These are phyloP conservation scores for Talaromyces trachyspermus DNA, from an alignment of 495 filamentous ascomycete genomes.

Conservation along the genomic window DNA sequence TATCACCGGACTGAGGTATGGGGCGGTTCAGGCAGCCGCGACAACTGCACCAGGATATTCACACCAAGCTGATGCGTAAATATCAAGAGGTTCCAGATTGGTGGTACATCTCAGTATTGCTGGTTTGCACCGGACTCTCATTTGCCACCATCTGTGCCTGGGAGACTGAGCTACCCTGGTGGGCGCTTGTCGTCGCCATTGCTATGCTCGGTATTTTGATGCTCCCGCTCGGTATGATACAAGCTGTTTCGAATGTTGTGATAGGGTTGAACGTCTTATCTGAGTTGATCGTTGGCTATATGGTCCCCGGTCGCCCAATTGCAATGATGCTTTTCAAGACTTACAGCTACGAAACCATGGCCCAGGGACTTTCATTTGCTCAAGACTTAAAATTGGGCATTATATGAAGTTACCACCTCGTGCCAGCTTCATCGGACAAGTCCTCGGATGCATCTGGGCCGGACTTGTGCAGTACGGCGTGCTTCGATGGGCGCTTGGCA, in stretches of 20 bases:
- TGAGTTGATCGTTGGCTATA: slow-evolving; percentile 67
- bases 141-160: slow-evolving; percentile 23
- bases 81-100: slow-evolving; percentile 58
- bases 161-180: slow-evolving; percentile 75
- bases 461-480: slow-evolving; percentile 44
- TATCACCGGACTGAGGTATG: too few relatives aligned
- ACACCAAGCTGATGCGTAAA: slow-evolving; percentile 51
- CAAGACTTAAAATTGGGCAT: slow-evolving; percentile 46
- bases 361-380: slow-evolving; percentile 44
- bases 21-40: too few relatives aligned
- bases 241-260: slow-evolving; percentile 82
- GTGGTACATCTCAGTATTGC: slow-evolving; percentile 75
- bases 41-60: slow-evolving; percentile 58
- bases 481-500: slow-evolving; percentile 43
- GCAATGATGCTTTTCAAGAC: slow-evolving; percentile 90
- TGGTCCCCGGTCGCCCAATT: slow-evolving; percentile 76
- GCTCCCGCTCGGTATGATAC: slow-evolving; percentile 80
- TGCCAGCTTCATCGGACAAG: slow-evolving; percentile 44
- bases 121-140: slow-evolving; percentile 57
- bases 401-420: slow-evolving; percentile 51
- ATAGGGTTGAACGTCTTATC: slow-evolving; percentile 69
- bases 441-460: slow-evolving; percentile 40
- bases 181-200: slow-evolving; percentile 68
- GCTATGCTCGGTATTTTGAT: slow-evolving; percentile 60
- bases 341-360: slow-evolving; percentile 56